Percentiles rank a stretch among this genome's conserved stretches.
Evolutionary conservation across 495 filamentous ascomycete genomes (phyloP).

Genomic region (Aspergillus kassunensis): DNA sequence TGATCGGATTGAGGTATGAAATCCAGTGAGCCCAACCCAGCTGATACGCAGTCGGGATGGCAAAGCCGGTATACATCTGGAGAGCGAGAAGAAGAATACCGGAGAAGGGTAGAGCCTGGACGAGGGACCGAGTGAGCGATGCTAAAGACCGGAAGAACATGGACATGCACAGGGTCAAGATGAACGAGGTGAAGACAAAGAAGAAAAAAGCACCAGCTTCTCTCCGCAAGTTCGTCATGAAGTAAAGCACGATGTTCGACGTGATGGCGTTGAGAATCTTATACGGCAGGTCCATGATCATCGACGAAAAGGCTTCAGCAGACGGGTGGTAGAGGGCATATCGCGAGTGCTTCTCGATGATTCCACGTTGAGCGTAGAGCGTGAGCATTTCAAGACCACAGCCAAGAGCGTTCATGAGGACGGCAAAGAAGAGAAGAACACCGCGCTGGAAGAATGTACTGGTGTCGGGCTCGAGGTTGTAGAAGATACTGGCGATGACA

Average conservation of each 20-base stretch:
- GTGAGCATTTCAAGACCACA: conserved; percentile 49
- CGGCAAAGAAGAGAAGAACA: conserved; percentile 87
- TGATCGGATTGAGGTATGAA: conserved; percentile 47
- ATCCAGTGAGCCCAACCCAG: conserved; percentile 54
- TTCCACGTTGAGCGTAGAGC: conserved; percentile 58
- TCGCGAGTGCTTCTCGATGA: conserved; percentile 63
- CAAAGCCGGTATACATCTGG: conserved; percentile 50
- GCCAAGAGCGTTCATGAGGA: not conserved
- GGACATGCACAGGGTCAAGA: conserved; percentile 57
- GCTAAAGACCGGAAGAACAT: conserved; percentile 52
- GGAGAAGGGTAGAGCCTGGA: conserved; percentile 38
- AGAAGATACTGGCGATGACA: conserved; percentile 86
- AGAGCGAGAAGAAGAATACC: conserved; percentile 47
- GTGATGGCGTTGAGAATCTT: conserved; percentile 49
- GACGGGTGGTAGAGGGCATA: conserved; percentile 66
- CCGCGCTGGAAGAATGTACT: conserved; percentile 76
- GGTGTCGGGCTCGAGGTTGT: conserved; percentile 62
- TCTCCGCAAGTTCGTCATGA: conserved; percentile 53
- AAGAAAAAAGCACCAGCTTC: conserved; percentile 53
- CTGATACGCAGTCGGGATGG: conserved; percentile 46
- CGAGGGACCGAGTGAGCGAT: conserved; percentile 41
- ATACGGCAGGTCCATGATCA: conserved; percentile 58
- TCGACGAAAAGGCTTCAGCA: conserved; percentile 57
- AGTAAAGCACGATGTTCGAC: conserved; percentile 61
- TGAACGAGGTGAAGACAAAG: conserved; percentile 52